These are phyloP conservation scores for Trametes sp. DNA, from an alignment of 1,284 basidiomycete genomes.

Conservation along the genomic window DNA sequence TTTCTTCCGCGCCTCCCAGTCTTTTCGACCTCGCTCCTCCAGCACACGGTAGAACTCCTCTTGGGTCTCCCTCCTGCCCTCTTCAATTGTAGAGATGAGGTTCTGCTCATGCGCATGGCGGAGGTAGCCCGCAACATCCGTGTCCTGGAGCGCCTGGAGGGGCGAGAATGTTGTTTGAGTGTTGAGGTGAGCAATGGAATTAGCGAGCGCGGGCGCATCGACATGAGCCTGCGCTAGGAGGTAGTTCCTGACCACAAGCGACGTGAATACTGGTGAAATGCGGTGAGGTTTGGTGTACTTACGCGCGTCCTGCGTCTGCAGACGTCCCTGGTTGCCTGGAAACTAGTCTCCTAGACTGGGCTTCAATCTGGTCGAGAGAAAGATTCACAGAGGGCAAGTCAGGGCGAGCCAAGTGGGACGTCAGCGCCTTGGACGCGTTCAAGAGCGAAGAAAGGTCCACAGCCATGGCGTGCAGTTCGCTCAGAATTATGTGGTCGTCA, in stretches of 20 bases:
- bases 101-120: slow-evolving; percentile 94
- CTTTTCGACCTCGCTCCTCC: slow-evolving; percentile 76
- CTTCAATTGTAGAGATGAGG: slow-evolving; percentile 92
- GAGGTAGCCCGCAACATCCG: slow-evolving; percentile 88
- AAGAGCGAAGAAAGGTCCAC: slow-evolving; percentile 76
- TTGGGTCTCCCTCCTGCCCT: slow-evolving; percentile 86
- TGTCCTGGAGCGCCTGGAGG: slow-evolving; percentile 88
- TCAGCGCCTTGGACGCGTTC: slow-evolving; percentile 74
- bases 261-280: background rate
- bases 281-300: slow-evolving; percentile 44
- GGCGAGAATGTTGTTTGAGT: slow-evolving; percentile 89
- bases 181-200: slow-evolving; percentile 84
- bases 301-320: slow-evolving; percentile 78
- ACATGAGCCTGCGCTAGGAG: slow-evolving; percentile 91
- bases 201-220: slow-evolving; percentile 82
- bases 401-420: slow-evolving; percentile 75
- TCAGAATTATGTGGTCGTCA: background rate
- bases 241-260: slow-evolving; percentile 63
- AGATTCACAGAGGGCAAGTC: slow-evolving; percentile 88
- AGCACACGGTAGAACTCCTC: slow-evolving; percentile 85
- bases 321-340: slow-evolving; percentile 70
- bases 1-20: slow-evolving; percentile 93
- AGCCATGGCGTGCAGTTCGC: slow-evolving; percentile 40
- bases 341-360: slow-evolving; percentile 83
- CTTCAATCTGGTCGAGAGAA: slow-evolving; percentile 92